phyloP scores from a whole-genome alignment of 192 early-diverging fungal genomes.

The Linnemannia elongata region DNA sequence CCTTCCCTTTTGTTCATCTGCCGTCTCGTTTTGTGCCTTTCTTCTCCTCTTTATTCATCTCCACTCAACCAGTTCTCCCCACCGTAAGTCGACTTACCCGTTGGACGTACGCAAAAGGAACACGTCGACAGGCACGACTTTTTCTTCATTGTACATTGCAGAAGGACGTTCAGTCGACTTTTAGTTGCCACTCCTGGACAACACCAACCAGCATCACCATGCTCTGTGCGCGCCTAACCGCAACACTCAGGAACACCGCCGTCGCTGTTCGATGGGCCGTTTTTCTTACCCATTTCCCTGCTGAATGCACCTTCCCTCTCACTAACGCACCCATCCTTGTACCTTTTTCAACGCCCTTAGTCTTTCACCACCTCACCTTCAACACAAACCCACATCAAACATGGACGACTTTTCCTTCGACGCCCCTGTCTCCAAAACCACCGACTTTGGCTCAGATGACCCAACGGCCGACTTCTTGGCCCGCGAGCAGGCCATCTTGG shows the following conservation, averaged over 20 bases:
- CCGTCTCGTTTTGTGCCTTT: too few species aligned
- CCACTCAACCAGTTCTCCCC: not conserved
- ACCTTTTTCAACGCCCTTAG: not conserved
- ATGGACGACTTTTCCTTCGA: slow-evolving; percentile 54
- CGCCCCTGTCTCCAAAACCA: slow-evolving; percentile 44
- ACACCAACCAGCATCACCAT: not conserved
- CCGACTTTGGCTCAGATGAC: slow-evolving; percentile 63
- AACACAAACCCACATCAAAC: not conserved
- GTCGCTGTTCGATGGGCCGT: not conserved
- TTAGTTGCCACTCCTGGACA: not conserved
- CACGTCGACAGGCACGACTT: not conserved
- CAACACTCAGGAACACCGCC: not conserved
- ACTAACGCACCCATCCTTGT: not conserved
- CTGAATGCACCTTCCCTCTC: not conserved
- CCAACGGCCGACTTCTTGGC: slow-evolving; percentile 84
- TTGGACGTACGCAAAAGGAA: not conserved
- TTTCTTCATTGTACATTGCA: not conserved
- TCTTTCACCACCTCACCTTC: slow-evolving; percentile 3
- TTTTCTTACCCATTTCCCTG: not conserved
- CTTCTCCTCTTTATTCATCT: not conserved
- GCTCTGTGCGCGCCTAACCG: not conserved
- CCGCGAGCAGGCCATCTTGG: slow-evolving; percentile 78
- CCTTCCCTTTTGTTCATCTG: too few species aligned
- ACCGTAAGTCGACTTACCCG: not conserved
- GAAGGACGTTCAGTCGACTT: not conserved